These are phyloP conservation scores for Volvox reticuliferus DNA, from an alignment of 139 green algal genomes.

Conservation along the genomic window DNA sequence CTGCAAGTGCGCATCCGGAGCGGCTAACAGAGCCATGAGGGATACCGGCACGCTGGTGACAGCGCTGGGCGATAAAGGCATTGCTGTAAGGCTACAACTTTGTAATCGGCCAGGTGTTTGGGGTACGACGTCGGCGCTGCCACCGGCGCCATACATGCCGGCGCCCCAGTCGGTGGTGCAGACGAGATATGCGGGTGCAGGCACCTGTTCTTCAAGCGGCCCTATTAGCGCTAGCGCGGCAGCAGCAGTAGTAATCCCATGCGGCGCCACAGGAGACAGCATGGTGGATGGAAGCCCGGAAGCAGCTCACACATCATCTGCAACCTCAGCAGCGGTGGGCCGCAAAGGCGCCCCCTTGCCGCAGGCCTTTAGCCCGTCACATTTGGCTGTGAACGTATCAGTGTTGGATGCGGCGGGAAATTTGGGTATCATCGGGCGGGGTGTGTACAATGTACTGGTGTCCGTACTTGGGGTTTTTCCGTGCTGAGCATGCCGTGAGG, in stretches of 20 bases:
- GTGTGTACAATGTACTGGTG: neutral
- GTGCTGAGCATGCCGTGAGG: too few relatives aligned
- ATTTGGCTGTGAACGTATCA: conserved; percentile 8
- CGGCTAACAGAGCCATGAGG: neutral
- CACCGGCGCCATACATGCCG: neutral
- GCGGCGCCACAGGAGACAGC: neutral
- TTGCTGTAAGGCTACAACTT: neutral
- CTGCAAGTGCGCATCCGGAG: conserved; percentile 4
- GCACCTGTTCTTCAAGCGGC: too few relatives aligned
- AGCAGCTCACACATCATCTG: too few relatives aligned
- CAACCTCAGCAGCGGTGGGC: neutral
- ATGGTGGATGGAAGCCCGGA: neutral
- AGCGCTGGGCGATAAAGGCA: conserved; percentile 14
- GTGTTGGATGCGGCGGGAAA: neutral
- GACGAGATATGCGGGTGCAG: neutral
- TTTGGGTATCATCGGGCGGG: conserved; percentile 20
- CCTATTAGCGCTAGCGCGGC: too few relatives aligned
- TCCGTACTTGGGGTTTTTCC: neutral
- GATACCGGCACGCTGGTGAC: neutral
- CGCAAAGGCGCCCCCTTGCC: neutral
- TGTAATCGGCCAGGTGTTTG: neutral
- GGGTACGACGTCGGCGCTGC: neutral
- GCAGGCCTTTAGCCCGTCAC: neutral
- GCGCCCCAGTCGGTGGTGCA: neutral
- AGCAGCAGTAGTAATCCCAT: neutral